Conservation (phyloP, 768 basidiomycete genomes). For the Dioszegia hungarica region DNA sequence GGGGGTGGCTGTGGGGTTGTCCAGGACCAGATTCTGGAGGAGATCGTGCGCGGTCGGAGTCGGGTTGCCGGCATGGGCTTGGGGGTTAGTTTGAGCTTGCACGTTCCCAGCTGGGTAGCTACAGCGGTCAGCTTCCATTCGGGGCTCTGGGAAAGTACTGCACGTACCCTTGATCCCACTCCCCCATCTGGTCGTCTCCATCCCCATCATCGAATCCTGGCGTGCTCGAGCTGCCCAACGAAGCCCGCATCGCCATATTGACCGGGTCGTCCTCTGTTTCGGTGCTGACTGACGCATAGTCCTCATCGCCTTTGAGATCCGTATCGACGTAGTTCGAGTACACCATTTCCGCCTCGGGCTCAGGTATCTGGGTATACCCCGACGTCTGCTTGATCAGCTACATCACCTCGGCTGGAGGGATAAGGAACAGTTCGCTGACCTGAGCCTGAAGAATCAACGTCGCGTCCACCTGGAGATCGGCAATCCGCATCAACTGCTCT, state of each 20-base stretch:
- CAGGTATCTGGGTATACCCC: neutral
- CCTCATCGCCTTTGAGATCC: conserved; percentile 53
- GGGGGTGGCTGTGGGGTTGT: conserved; percentile 9
- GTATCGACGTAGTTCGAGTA: neutral
- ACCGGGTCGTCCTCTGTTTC: conserved; percentile 80
- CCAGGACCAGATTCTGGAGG: conserved; percentile 29
- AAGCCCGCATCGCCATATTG: conserved; percentile 54
- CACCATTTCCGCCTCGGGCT: neutral
- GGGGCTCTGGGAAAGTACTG: no score
- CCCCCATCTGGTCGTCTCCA: conserved; percentile 65
- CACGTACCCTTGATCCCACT: neutral
- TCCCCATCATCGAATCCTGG: conserved; percentile 54
- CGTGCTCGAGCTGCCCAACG: conserved; percentile 59
- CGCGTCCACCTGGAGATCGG: conserved; percentile 74
- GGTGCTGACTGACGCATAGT: conserved; percentile 62
- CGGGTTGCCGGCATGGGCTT: neutral
- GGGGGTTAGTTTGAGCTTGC: neutral
- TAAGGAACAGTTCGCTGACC: conserved; percentile 50
- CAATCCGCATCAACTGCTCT: conserved; percentile 89
- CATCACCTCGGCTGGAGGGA: neutral
- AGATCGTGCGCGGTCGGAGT: conserved; percentile 30
- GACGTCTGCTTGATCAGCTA: neutral
- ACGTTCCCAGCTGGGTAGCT: neutral
- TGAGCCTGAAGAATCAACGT: conserved; percentile 60
- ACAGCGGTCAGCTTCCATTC: no score